Base-by-base conservation (phyloP, 805 yeast species). In the Saccharomycopsis schoenii region DNA sequence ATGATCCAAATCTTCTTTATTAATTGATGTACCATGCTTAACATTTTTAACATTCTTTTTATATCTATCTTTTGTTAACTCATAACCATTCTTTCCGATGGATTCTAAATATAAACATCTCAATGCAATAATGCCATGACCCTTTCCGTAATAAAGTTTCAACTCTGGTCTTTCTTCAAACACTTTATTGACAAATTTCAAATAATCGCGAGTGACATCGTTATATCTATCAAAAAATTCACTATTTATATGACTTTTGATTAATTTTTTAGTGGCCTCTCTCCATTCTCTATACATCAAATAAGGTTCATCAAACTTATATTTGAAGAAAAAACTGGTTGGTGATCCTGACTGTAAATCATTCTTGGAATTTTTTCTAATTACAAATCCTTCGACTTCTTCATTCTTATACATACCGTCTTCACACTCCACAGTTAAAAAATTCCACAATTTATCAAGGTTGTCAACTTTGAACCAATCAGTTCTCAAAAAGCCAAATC, bases 261-360 rank as follows among this genome's bases (percentile, higher is more conserved):
- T 77, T 63, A 81, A 80, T 54, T 74, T 75, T 68, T 82, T 85
- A 0, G 97, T 90, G 1, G 84, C 88, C 68, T 94, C 98, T 66
- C 99, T 80, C 82, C 96, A 83, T 67, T 88, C 89, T 62, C 99
- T 79, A 71, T 91, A 94, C 80, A 94, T 80, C 55, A 91, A 74
- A 70, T 94, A 94, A 0, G 99, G 99, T 73, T 94, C 96, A 66
- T 91, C 96, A 71, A 94, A 94, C 72, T 94, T 94, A 75, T 77
- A 94, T 73, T 94, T 94, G 82, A 91, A 94, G 72, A 93, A 89
- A 68, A 80, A 90, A 64, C 85, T 88, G 12, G 37, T 61, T 4
- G 51, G 37, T 1, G 63, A 63, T 1, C 60, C 42, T 0, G 65
- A 62, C 24, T 63, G 62, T 0, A 56, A 64, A 34, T 56, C 63